Evolutionary conservation across 495 filamentous ascomycete species (phyloP).

Genomic region (Penicillium silybi): DNA sequence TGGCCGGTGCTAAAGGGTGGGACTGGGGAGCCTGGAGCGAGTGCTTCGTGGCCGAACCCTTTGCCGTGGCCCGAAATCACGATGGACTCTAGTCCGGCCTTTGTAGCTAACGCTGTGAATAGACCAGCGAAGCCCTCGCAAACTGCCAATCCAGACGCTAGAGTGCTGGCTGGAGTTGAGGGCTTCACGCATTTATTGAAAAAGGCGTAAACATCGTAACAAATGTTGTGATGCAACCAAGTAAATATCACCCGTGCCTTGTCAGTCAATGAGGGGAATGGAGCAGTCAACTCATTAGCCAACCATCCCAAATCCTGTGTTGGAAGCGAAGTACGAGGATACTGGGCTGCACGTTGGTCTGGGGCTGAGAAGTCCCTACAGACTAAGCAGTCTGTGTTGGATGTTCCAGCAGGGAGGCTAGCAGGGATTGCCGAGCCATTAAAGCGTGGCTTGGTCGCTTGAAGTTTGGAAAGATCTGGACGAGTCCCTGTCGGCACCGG

Average conservation of each 20-base stretch:
- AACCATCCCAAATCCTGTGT: constrained; percentile 64
- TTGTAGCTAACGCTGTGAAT: constrained; percentile 67
- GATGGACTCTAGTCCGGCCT: constrained; percentile 67
- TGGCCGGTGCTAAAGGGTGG: constrained; percentile 63
- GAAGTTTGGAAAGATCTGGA: constrained; percentile 54
- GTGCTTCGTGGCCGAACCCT: constrained; percentile 64
- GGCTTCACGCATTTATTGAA: constrained; percentile 63
- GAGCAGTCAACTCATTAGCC: constrained; percentile 68
- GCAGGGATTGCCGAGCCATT: constrained; percentile 16
- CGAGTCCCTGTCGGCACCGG: constrained; percentile 54
- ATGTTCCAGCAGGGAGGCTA: constrained; percentile 3
- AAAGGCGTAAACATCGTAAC: constrained; percentile 75
- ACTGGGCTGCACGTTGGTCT: constrained; percentile 72
- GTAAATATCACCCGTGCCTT: constrained; percentile 90
- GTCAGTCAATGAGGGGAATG: constrained; percentile 78
- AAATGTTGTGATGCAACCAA: constrained; percentile 92
- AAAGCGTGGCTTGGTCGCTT: constrained; percentile 51
- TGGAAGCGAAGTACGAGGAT: constrained; percentile 67
- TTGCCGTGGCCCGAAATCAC: constrained; percentile 81
- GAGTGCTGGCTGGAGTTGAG: constrained; percentile 62
- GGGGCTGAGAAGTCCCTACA: constrained; percentile 86
- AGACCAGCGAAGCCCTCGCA: constrained; percentile 90
- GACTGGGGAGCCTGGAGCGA: constrained; percentile 49
- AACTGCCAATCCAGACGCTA: constrained; percentile 74
- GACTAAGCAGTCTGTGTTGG: constrained; percentile 57